Conservation (phyloP, 1,284 basidiomycete genomes). For the Testicularia cyperi region DNA sequence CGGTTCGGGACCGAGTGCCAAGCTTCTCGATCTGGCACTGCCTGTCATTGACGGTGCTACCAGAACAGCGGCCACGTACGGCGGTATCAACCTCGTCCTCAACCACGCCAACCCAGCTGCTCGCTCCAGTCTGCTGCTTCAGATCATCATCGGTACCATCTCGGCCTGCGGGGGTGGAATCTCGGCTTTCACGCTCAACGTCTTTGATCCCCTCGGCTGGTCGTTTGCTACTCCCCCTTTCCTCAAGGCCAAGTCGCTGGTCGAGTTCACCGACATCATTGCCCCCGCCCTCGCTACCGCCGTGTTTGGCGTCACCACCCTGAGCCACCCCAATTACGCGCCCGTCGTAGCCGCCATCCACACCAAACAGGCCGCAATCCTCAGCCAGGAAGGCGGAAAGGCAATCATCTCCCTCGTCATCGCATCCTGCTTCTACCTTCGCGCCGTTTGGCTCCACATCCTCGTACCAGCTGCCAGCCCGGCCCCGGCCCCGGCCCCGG, state of each 20-base stretch:
- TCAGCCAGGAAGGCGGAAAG: slow-evolving; percentile 31
- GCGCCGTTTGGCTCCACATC: slow-evolving; percentile 38
- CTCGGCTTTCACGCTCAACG: slow-evolving; percentile 42
- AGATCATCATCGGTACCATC: slow-evolving; percentile 42
- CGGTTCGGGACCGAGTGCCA: slow-evolving; percentile 13
- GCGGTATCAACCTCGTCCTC: slow-evolving; percentile 32
- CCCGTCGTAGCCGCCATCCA: slow-evolving; percentile 8
- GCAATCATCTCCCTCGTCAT: slow-evolving; percentile 46
- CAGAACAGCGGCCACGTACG: slow-evolving; percentile 37
- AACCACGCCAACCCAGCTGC: slow-evolving; percentile 29
- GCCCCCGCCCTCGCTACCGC: slow-evolving; percentile 36
- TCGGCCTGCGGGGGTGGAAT: slow-evolving; percentile 48
- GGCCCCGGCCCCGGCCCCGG: no score
- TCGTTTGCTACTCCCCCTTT: slow-evolving; percentile 37
- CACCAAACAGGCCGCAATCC: neutral
- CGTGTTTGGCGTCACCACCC: slow-evolving; percentile 29
- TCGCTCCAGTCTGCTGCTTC: slow-evolving; percentile 20
- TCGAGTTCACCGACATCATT: slow-evolving; percentile 41
- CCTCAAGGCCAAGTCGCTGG: slow-evolving; percentile 23
- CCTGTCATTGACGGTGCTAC: slow-evolving; percentile 46
- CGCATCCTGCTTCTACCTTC: slow-evolving; percentile 30
- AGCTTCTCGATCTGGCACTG: slow-evolving; percentile 35
- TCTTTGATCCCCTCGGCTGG: slow-evolving; percentile 48
- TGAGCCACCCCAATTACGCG: slow-evolving; percentile 27
- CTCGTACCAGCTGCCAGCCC: slow-evolving; percentile 4